A percentile compares a stretch with the other conserved stretches of the same genome.
phyloP scores from a whole-genome alignment of 306 rosid species.

The Canavalia ensiformis region DNA sequence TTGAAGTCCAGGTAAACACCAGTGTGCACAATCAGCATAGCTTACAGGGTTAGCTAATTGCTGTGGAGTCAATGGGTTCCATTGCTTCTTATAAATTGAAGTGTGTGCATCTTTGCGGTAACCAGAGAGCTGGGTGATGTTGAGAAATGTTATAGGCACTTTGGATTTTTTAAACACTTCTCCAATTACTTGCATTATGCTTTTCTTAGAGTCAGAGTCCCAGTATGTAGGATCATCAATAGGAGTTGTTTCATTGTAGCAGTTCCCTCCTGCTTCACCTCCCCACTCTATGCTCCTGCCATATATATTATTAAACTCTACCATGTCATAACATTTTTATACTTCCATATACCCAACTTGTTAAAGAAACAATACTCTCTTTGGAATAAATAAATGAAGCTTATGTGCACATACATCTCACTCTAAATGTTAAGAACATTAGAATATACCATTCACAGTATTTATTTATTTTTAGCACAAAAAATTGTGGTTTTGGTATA shows the following conservation, averaged over 20 bases:
- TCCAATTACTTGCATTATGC: constrained; percentile 81
- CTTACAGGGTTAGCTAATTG: constrained; percentile 86
- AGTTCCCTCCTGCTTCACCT: constrained; percentile 71
- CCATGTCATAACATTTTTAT: background rate
- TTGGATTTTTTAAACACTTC: constrained; percentile 69
- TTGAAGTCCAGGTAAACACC: constrained; percentile 98
- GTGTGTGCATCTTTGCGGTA: constrained; percentile 94
- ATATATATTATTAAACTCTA: constrained; percentile 1
- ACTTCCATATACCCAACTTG: constrained; percentile 7
- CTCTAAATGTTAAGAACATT: background rate
- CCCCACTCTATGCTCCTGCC: constrained; percentile 91
- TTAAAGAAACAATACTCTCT: background rate
- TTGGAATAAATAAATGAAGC: background rate
- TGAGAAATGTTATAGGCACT: constrained; percentile 78
- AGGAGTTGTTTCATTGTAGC: constrained; percentile 88
- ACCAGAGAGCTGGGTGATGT: constrained; percentile 85
- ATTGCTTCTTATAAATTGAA: constrained; percentile 90
- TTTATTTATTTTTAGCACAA: background rate
- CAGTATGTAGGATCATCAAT: constrained; percentile 77
- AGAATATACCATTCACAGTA: background rate
- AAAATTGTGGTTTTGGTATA: too few species aligned
- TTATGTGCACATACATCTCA: background rate
- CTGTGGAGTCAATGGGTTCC: constrained; percentile 75
- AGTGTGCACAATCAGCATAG: constrained; percentile 88
- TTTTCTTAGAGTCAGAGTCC: constrained; percentile 77